Evolutionary conservation across 2,329 filamentous ascomycete species (phyloP).

Genomic region (Trichoderma semiorbis): DNA sequence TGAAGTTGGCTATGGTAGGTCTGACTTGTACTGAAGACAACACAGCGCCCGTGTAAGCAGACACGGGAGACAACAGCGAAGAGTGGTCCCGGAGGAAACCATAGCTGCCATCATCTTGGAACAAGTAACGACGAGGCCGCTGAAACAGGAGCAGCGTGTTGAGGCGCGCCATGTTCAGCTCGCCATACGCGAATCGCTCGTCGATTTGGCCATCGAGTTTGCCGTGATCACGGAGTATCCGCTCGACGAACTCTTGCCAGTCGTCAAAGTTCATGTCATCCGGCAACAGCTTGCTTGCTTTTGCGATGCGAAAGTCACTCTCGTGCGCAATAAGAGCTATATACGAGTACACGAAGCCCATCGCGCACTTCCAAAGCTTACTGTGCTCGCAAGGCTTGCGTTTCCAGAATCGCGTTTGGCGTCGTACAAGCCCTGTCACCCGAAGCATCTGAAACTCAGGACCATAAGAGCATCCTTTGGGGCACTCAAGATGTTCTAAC

Average conservation of each 20-base stretch:
- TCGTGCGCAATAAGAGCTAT: background rate
- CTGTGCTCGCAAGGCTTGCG: background rate
- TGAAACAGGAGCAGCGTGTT: background rate
- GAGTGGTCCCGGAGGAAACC: conserved; percentile 34
- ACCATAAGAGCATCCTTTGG: background rate
- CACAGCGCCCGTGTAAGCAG: conserved; percentile 41
- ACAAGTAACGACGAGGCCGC: background rate
- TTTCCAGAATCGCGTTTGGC: background rate
- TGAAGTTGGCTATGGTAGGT: conserved; percentile 32
- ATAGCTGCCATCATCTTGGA: background rate
- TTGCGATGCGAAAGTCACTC: conserved; percentile 14
- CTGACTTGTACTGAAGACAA: conserved; percentile 47
- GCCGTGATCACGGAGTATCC: background rate
- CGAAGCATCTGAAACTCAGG: background rate
- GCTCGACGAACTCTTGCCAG: conserved; percentile 4
- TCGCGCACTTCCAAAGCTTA: background rate
- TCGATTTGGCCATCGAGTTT: background rate
- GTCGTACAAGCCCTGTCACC: background rate
- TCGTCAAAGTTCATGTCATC: background rate
- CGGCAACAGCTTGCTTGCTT: background rate
- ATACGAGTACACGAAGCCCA: conserved; percentile 16
- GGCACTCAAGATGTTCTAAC: background rate
- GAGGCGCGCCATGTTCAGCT: conserved; percentile 6
- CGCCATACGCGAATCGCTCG: conserved; percentile 16
- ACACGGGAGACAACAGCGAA: conserved; percentile 33